Evolutionary conservation across 2,329 filamentous ascomycete species (phyloP).

Genomic region (Diaporthe helianthi): DNA sequence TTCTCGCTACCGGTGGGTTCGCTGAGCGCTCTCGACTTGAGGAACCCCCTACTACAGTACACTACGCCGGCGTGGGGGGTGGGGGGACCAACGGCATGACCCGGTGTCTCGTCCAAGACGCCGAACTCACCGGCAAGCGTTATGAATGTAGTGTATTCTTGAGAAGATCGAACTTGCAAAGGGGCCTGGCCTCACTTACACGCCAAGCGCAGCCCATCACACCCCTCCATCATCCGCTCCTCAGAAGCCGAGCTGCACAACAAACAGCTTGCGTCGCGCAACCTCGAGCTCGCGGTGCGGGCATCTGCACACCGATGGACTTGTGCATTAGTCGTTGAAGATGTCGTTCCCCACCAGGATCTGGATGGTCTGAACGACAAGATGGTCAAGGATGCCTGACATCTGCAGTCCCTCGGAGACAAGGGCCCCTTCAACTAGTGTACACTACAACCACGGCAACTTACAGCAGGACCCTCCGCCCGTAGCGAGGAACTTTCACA

Average conservation of each 20-base stretch:
- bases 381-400: slow-evolving; percentile 65
- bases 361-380: slow-evolving; percentile 63
- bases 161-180: not conserved
- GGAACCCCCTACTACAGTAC: too few species aligned
- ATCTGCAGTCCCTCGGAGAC: slow-evolving; percentile 58
- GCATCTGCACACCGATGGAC: slow-evolving; percentile 58
- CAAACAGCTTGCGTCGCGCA: slow-evolving; percentile 51
- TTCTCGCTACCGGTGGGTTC: not conserved
- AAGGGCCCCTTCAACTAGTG: slow-evolving; percentile 66
- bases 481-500: slow-evolving; percentile 54
- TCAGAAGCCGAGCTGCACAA: slow-evolving; percentile 50
- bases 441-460: slow-evolving; percentile 69
- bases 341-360: slow-evolving; percentile 57
- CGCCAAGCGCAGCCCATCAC: not conserved
- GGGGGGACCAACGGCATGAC: too few species aligned
- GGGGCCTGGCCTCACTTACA: slow-evolving; percentile 1
- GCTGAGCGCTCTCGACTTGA: too few species aligned
- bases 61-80: too few species aligned
- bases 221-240: slow-evolving; percentile 42
- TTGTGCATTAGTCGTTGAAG: slow-evolving; percentile 64
- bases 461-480: slow-evolving; percentile 67
- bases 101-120: too few species aligned
- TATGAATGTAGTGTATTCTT: not conserved
- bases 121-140: too few species aligned
- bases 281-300: slow-evolving; percentile 63